A percentile compares a stretch with the other conserved stretches of the same genome.
These are phyloP conservation scores for Phaeosphaeria sp. DNA, from an alignment of 2,329 filamentous ascomycete genomes.

Conservation along the genomic window DNA sequence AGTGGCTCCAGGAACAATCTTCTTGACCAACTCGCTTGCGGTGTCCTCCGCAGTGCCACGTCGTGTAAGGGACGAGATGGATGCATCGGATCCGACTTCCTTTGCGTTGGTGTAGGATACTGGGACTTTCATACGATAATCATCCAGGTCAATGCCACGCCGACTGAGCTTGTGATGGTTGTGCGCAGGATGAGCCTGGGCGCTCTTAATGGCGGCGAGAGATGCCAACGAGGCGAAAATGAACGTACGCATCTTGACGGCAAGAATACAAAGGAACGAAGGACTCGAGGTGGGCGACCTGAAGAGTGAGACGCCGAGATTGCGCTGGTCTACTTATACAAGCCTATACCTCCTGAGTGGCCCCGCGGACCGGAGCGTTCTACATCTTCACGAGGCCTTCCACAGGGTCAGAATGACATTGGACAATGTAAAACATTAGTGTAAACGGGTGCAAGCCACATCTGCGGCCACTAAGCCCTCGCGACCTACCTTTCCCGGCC, in stretches of 20 bases:
- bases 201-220: slow-evolving; percentile 27
- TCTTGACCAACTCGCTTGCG: slow-evolving; percentile 43
- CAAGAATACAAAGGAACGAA: slow-evolving; percentile 20
- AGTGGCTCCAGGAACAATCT: slow-evolving; percentile 41
- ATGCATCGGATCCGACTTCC: slow-evolving; percentile 23
- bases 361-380: neutral
- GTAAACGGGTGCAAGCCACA: slow-evolving; percentile 7
- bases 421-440: slow-evolving; percentile 8
- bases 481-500: slow-evolving; percentile 18
- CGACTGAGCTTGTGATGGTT: slow-evolving; percentile 20
- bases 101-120: slow-evolving; percentile 31
- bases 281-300: slow-evolving; percentile 7
- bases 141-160: slow-evolving; percentile 38
- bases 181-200: slow-evolving; percentile 30
- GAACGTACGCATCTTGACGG: slow-evolving; percentile 36
- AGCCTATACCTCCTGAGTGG: slow-evolving; percentile 1
- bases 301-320: neutral
- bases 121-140: slow-evolving; percentile 38
- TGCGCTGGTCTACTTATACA: slow-evolving; percentile 18
- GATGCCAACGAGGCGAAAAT: slow-evolving; percentile 39
- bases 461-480: slow-evolving; percentile 12
- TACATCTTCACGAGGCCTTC: slow-evolving; percentile 3
- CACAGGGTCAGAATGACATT: neutral
- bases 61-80: slow-evolving; percentile 23
- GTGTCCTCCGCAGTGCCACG: slow-evolving; percentile 36